Conservation (phyloP, 768 basidiomycete genomes). For the Brasilioporus rufonigricans region DNA sequence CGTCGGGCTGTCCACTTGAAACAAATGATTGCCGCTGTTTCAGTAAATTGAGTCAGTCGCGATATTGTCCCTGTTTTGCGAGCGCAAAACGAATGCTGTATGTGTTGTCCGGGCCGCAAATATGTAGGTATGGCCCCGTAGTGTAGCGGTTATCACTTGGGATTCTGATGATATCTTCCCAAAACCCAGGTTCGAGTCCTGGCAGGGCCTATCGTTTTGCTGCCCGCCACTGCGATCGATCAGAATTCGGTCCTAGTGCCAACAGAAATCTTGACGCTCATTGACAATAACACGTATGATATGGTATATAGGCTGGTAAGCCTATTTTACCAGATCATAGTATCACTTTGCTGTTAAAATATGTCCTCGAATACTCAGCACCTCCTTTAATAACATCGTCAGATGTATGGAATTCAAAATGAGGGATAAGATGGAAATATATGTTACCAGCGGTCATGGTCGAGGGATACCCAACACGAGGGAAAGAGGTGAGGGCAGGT, state of each 20-base stretch:
- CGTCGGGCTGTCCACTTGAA: not conserved
- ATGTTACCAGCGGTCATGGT: constrained; percentile 32
- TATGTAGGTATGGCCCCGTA: constrained; percentile 21
- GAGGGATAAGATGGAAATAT: constrained; percentile 45
- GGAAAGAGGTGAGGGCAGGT: constrained; percentile 24
- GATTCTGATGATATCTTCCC: constrained; percentile 36
- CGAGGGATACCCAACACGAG: constrained; percentile 26
- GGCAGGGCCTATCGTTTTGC: constrained; percentile 21
- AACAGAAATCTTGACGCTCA: too few relatives aligned
- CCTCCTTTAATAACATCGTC: constrained; percentile 37
- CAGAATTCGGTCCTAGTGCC: too few relatives aligned
- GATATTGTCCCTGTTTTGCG: not conserved
- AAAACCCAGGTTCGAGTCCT: constrained; percentile 33
- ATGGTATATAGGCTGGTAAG: too few relatives aligned
- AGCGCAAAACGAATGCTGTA: not conserved
- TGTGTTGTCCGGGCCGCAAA: not conserved
- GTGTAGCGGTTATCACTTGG: constrained; percentile 42
- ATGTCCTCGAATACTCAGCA: too few relatives aligned
- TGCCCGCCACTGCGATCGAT: too few relatives aligned
- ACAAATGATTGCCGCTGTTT: not conserved
- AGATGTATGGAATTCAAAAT: constrained; percentile 44
- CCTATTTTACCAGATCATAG: too few relatives aligned
- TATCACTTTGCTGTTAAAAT: too few relatives aligned
- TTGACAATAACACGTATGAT: too few relatives aligned
- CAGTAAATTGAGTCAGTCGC: not conserved